Evolutionary conservation across 1,284 basidiomycete species (phyloP).

Genomic region (Ceratobasidium sp.): DNA sequence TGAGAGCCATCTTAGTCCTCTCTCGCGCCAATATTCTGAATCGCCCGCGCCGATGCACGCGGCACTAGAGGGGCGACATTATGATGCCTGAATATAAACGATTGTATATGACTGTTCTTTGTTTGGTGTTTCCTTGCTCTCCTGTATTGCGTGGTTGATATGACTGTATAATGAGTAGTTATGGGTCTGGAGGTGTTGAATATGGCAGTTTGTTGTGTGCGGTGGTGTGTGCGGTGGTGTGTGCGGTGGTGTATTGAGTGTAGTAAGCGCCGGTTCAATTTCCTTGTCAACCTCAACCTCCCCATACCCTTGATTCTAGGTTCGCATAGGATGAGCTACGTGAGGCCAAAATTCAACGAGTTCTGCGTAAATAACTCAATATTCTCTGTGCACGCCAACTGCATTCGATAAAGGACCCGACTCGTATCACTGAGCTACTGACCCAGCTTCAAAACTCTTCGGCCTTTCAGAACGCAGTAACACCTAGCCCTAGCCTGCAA

Average conservation of each 20-base stretch:
- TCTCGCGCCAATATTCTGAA: conserved; percentile 35
- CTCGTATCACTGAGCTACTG: conserved; percentile 37
- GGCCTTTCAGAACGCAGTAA: conserved; percentile 38
- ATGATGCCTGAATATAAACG: conserved; percentile 36
- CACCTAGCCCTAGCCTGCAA: conserved; percentile 4
- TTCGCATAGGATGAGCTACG: conserved; percentile 27
- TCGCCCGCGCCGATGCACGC: conserved; percentile 36
- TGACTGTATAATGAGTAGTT: conserved; percentile 36
- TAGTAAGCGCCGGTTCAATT: conserved; percentile 18
- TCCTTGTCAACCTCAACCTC: not conserved
- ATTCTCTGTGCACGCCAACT: not conserved
- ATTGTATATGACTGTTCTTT: conserved; percentile 16
- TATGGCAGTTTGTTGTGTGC: conserved; percentile 3
- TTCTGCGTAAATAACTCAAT: not conserved
- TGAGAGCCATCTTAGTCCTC: not conserved
- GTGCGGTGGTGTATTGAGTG: not conserved
- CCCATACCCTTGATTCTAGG: not conserved
- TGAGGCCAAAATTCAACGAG: conserved; percentile 12
- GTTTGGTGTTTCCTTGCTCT: conserved; percentile 2
- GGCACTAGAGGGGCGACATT: conserved; percentile 28
- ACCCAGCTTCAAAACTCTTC: conserved; percentile 42
- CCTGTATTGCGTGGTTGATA: conserved; percentile 24
- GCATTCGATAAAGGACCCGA: conserved; percentile 19
- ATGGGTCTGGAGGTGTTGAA: conserved; percentile 10
- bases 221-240: no score